Conservation (phyloP, 2,329 filamentous ascomycete genomes). For the Volutella citrinella region DNA sequence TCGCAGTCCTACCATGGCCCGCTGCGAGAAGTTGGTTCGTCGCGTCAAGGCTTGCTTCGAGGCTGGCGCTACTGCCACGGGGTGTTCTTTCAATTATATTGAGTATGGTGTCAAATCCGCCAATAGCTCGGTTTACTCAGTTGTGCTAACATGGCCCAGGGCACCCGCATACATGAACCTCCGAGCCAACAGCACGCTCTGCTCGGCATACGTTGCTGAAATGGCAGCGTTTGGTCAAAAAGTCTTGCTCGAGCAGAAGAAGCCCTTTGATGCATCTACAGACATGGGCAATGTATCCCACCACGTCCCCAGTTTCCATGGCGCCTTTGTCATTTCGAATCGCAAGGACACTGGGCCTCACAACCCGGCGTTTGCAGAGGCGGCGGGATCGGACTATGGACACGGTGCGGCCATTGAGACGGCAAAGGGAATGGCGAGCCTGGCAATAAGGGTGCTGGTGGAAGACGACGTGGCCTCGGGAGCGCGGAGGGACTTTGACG, state of each 20-base stretch:
- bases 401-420: conserved; percentile 40
- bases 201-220: conserved; percentile 13
- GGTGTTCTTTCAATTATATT: conserved; percentile 43
- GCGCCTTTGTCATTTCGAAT: conserved; percentile 43
- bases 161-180: conserved; percentile 23
- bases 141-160: conserved; percentile 15
- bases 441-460: conserved; percentile 30
- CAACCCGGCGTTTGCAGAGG: conserved; percentile 40
- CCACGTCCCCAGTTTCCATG: conserved; percentile 22
- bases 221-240: conserved; percentile 17
- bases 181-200: conserved; percentile 14
- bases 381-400: conserved; percentile 38
- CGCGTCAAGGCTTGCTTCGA: conserved; percentile 42
- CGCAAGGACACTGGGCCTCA: conserved; percentile 34
- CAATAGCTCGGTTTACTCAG: not conserved
- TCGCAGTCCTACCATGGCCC: too few relatives aligned
- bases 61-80: conserved; percentile 40
- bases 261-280: conserved; percentile 20
- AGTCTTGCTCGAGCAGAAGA: conserved; percentile 11
- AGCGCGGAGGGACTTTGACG: conserved; percentile 17
- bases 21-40: conserved; percentile 30
- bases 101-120: conserved; percentile 6
- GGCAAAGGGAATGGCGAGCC: conserved; percentile 42
- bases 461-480: conserved; percentile 18
- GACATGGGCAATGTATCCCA: conserved; percentile 24